A percentile compares a stretch with the other conserved stretches of the same genome.
phyloP scores from a whole-genome alignment of 371 early-diverging fungal genomes.

The Mortierella sp. region DNA sequence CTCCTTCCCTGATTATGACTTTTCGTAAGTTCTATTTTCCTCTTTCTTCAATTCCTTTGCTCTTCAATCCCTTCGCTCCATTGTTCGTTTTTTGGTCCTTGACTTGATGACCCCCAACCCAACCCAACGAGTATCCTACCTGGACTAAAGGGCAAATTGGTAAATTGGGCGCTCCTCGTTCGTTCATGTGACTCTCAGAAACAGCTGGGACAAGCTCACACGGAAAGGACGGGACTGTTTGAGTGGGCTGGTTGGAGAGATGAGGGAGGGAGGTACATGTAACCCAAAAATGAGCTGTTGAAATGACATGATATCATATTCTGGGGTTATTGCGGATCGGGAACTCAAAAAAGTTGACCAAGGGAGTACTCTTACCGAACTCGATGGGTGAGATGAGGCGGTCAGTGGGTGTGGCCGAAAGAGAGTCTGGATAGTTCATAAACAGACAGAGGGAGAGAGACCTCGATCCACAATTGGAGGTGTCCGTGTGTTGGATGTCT shows the following conservation, averaged over 20 bases:
- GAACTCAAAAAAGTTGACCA: conserved; percentile 34
- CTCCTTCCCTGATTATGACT: conserved; percentile 95
- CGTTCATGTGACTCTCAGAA: conserved; percentile 31
- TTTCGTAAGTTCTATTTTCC: conserved; percentile 64
- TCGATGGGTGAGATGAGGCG: too few species aligned
- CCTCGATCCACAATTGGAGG: conserved; percentile 5
- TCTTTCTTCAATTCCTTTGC: not conserved
- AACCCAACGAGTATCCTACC: not conserved
- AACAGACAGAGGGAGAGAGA: not conserved
- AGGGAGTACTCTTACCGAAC: too few species aligned
- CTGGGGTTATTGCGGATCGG: conserved; percentile 32
- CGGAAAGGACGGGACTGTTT: not conserved
- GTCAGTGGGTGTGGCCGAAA: not conserved
- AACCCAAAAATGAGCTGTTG: not conserved
- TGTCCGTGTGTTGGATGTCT: not conserved
- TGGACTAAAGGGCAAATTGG: conserved; percentile 10
- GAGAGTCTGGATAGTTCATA: not conserved
- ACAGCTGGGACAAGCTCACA: conserved; percentile 16
- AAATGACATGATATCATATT: conserved; percentile 20
- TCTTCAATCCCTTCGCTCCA: not conserved
- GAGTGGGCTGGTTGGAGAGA: conserved; percentile 3
- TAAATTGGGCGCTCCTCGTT: not conserved
- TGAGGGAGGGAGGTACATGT: conserved; percentile 20
- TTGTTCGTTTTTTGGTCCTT: not conserved
- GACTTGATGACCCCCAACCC: not conserved